phyloP scores from a whole-genome alignment of 257 asterid species.

The Coffea canephora region DNA sequence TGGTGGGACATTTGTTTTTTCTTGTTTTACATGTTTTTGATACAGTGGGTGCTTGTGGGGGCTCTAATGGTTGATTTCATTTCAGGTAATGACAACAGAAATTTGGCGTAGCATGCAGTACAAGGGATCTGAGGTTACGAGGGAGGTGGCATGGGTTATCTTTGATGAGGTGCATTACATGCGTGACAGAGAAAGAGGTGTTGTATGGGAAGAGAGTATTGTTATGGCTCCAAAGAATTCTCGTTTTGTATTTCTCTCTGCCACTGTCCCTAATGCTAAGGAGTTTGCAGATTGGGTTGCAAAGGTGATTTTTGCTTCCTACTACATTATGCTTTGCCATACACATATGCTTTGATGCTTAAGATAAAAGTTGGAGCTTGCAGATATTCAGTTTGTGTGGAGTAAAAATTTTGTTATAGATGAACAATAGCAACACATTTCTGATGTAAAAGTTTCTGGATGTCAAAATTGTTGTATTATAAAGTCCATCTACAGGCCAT shows the following conservation, averaged over 20 bases:
- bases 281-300: constrained; percentile 99
- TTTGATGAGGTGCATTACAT: constrained; percentile 99
- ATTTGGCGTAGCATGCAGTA: constrained; percentile 99
- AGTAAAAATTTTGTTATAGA: not conserved
- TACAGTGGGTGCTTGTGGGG: not conserved
- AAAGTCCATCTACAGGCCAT: no score
- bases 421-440: not conserved
- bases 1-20: constrained; percentile 7
- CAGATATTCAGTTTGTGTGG: not conserved
- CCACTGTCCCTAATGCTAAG: constrained; percentile 93
- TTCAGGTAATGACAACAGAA: constrained; percentile 98
- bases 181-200: constrained; percentile 98
- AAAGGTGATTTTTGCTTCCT: constrained; percentile 51
- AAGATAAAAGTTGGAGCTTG: not conserved
- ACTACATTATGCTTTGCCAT: not conserved
- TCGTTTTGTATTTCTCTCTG: constrained; percentile 86
- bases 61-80: constrained; percentile 22
- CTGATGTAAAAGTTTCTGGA: not conserved
- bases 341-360: not conserved
- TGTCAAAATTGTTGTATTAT: no score
- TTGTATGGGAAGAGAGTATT: constrained; percentile 97
- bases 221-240: constrained; percentile 94
- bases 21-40: not conserved
- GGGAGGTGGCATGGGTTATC: constrained; percentile 96
- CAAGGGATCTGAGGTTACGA: constrained; percentile 84